phyloP scores from a whole-genome alignment of 352 stramenopile genomes.

The Pythium chondricola region DNA sequence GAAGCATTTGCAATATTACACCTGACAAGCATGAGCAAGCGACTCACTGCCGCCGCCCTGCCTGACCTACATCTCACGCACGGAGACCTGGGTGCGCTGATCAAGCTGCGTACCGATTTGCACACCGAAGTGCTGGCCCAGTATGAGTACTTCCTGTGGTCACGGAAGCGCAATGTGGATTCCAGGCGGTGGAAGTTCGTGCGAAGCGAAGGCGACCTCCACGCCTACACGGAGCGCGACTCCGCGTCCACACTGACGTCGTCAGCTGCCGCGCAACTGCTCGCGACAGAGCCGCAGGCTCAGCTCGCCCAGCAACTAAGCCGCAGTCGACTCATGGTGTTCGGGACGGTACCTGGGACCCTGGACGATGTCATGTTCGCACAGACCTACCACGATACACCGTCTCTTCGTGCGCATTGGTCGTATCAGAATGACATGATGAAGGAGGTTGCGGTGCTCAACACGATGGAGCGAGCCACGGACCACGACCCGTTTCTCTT shows the following conservation, averaged over 20 bases:
- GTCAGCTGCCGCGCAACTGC: not conserved
- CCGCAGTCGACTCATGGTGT: constrained; percentile 20
- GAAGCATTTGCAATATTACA: too few species aligned
- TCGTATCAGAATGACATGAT: constrained; percentile 33
- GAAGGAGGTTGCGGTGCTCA: constrained; percentile 33
- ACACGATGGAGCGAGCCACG: constrained; percentile 25
- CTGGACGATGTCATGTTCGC: constrained; percentile 57
- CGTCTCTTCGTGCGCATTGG: constrained; percentile 24
- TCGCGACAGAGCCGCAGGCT: not conserved
- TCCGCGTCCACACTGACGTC: not conserved
- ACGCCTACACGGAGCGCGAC: constrained; percentile 28
- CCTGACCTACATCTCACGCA: constrained; percentile 26
- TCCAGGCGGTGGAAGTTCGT: constrained; percentile 31
- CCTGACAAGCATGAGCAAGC: constrained; percentile 17
- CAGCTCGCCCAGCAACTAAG: not conserved
- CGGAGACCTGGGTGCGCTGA: constrained; percentile 29
- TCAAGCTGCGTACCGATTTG: constrained; percentile 17
- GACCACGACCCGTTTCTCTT: constrained; percentile 41
- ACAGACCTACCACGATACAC: constrained; percentile 25
- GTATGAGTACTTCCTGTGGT: constrained; percentile 33
- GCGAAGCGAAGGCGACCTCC: constrained; percentile 29
- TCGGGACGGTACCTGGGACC: constrained; percentile 31
- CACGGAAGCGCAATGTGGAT: constrained; percentile 18
- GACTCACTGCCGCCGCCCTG: constrained; percentile 22
- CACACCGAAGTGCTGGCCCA: constrained; percentile 24